Evolutionary conservation across 2,329 filamentous ascomycete genomes (phyloP), one percentile per base, ranked within the genome.

Genomic region (Volutella citrinella): DNA sequence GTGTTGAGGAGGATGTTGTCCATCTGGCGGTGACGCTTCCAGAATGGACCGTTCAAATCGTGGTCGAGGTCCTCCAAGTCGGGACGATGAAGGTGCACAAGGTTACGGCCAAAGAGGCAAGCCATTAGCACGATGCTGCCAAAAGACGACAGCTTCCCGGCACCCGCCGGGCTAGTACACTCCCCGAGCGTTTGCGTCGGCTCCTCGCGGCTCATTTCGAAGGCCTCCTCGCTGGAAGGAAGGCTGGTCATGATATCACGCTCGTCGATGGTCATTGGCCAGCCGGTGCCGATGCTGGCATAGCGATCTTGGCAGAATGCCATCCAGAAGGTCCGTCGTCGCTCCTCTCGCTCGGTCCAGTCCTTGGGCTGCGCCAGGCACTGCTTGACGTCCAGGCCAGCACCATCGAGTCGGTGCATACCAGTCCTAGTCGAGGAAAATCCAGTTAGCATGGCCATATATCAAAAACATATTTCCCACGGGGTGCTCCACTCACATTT

Each of bases 231-330:
- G 2, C 83, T 84, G 3, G 84, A 69, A 4, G 93, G 93, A 17
- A 98, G 69, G 47, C 89, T 84, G 16, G 89, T 94, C 66, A 85
- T 72, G 47, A 97, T 87, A 67, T 98, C 93, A 56, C 76, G 78
- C 64, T 98, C 93, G 46, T 97, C 91, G 34, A 97, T 78, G 1
- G 78, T 81, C 86, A 97, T 91, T 1, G 93, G 93, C 93, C 93
- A 97, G 7, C 93, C 93, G 3, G 93, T 97, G 20, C 93, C 93
- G 36, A 96, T 93, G 53, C 89, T 96, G 6, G 89, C 87, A 63
- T 95, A 97, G 32, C 93, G 80, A 55, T 97, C 93, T 43, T 89
- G 70, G 49, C 84, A 88, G 55, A 95, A 97, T 5, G 85, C 79
- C 80, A 93, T 84, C 93, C 93, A 98, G 49, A 97, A 97, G 0